Evolutionary conservation across 345 rosid species (phyloP).

Genomic region (Corchorus capsularis): DNA sequence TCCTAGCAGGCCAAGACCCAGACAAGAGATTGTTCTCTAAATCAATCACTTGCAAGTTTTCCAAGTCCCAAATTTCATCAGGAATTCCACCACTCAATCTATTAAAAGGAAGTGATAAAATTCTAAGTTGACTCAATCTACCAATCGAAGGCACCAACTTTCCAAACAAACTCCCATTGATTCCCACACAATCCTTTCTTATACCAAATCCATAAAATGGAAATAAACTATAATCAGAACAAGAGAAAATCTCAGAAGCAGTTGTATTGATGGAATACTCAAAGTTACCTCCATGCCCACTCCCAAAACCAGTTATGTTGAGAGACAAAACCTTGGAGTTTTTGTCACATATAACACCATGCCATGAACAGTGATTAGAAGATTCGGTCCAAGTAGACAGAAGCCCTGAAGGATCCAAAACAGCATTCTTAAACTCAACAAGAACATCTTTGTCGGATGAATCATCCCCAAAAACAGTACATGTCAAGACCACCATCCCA

Average conservation of each 20-base stretch:
- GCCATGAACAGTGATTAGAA: slow-evolving; percentile 63
- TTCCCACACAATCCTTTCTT: slow-evolving; percentile 55
- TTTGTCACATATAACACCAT: slow-evolving; percentile 67
- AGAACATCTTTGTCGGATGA: slow-evolving; percentile 63
- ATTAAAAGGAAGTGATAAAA: slow-evolving; percentile 81
- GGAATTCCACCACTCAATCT: slow-evolving; percentile 69
- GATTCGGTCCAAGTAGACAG: slow-evolving; percentile 60
- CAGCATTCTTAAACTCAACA: slow-evolving; percentile 63
- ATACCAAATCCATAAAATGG: slow-evolving; percentile 76
- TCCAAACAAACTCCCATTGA: slow-evolving; percentile 59
- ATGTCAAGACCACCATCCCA: no score
- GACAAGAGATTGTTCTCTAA: slow-evolving; percentile 70
- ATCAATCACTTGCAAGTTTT: slow-evolving; percentile 83
- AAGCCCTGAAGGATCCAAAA: slow-evolving; percentile 64
- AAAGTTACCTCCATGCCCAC: slow-evolving; percentile 37
- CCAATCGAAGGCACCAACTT: slow-evolving; percentile 53
- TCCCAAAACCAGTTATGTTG: slow-evolving; percentile 66
- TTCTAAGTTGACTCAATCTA: slow-evolving; percentile 60
- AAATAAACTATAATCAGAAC: slow-evolving; percentile 56
- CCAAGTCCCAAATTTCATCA: slow-evolving; percentile 69
- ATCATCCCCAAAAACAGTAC: slow-evolving; percentile 29
- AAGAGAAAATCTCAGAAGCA: slow-evolving; percentile 40
- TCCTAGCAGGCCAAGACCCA: slow-evolving; percentile 53
- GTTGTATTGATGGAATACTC: slow-evolving; percentile 25
- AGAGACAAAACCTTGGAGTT: slow-evolving; percentile 64